Evolutionary conservation across 1,139 yeast genomes (phyloP).

Genomic region (Pichia sp.): DNA sequence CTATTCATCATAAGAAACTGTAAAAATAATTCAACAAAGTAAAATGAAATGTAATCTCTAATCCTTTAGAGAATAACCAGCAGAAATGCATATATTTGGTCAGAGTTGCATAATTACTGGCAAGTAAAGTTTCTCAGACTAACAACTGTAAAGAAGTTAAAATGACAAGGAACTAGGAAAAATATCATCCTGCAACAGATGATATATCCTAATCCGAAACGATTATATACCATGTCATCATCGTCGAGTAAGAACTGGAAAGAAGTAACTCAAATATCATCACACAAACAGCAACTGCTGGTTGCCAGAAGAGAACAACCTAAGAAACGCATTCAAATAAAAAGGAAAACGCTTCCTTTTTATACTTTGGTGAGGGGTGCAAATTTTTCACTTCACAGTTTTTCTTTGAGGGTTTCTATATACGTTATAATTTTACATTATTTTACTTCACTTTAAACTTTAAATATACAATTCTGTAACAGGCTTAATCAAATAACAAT

Average conservation of each 20-base stretch:
- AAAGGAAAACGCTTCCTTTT: constrained; percentile 1
- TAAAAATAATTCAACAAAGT: not conserved
- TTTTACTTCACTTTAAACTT: not conserved
- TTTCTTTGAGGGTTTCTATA: constrained; percentile 3
- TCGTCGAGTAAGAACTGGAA: constrained; percentile 81
- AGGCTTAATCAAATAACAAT: not conserved
- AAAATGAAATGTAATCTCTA: constrained; percentile 1
- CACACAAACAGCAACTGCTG: constrained; percentile 31
- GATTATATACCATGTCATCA: constrained; percentile 76
- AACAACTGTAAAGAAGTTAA: not conserved
- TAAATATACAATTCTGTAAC: not conserved
- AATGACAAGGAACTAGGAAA: constrained; percentile 24
- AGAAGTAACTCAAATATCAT: constrained; percentile 56
- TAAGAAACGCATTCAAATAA: too few species aligned
- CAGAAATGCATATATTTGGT: constrained; percentile 7
- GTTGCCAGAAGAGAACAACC: constrained; percentile 3
- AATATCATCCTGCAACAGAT: constrained; percentile 26
- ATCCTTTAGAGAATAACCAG: constrained; percentile 13
- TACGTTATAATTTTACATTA: not conserved
- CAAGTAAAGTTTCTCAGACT: constrained; percentile 57
- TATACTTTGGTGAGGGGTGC: not conserved
- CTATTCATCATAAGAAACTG: constrained; percentile 60
- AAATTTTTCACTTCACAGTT: not conserved
- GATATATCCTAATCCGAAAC: constrained; percentile 31
- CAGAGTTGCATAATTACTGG: constrained; percentile 53